Evolutionary conservation across 192 early-diverging fungal species (phyloP), one percentile per base, ranked within the genome.

Genomic region (Coemansia sp.): DNA sequence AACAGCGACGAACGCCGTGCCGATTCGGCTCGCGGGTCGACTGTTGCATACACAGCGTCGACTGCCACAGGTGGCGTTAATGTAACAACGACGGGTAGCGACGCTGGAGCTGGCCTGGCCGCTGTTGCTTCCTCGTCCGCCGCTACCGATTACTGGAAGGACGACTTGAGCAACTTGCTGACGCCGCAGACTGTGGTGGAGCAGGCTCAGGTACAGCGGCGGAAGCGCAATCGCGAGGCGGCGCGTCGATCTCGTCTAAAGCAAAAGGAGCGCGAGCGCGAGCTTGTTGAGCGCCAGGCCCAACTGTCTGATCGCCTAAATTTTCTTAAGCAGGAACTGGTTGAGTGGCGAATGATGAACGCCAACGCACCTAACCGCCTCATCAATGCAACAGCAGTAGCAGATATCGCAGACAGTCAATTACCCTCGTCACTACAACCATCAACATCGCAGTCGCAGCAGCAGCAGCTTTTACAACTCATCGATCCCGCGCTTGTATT

Each of bases 201-300:
- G 36, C 70, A 73, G 27, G 70, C 74, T 14, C 78, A 73, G 67
- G 74, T 69, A 17, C 62, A 57, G 34, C 67, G 74, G 55, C 73
- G 78, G 45, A 75, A 65, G 63, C 78, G 78, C 17, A 81, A 81
- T 31, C 70, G 78, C 21, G 74, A 81, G 21, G 74, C 78, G 4
- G 78, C 78, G n/a, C 70, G 78, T 42, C 67, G 78, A 25, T 81
- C 78, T 31, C 66, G 78, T 7, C 74, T 73, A 62, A 67, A 70
- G 21, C 70, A 75, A 42, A 76, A 73, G 65, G 70, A 76, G 31
- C 68, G 70, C 44, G 74, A 73, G 39, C 69, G 44, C n/a, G 66
- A 81, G 44, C 62, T 81, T 39, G 68, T 73, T 8, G 68, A 76
- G 42, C 59, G 63, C 10, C 70, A 76, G 36, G 44, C 59, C 5